Conservation (phyloP, 805 yeast genomes). For the Clavispora fructus region DNA sequence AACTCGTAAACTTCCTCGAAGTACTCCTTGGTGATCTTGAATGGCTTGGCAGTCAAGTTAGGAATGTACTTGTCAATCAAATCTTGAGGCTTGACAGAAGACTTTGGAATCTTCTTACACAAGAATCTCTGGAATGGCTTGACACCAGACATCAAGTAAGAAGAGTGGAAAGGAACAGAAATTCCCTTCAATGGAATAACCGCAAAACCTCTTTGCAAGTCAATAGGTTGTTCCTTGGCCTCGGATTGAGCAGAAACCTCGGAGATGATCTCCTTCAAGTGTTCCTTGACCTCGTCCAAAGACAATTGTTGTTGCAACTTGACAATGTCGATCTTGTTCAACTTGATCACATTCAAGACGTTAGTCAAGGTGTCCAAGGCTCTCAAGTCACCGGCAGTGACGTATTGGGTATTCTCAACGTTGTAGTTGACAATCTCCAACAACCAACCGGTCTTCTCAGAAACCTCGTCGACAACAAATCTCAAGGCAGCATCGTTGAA, state of each 20-base stretch:
- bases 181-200: slow-evolving; percentile 97
- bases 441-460: slow-evolving; percentile 83
- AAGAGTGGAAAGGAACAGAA: slow-evolving; percentile 99
- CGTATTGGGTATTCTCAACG: slow-evolving; percentile 97
- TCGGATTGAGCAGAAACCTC: slow-evolving; percentile 77
- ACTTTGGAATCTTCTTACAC: slow-evolving; percentile 90
- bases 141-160: slow-evolving; percentile 97
- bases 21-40: slow-evolving; percentile 91
- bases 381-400: slow-evolving; percentile 97
- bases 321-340: slow-evolving; percentile 90
- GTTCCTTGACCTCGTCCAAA: slow-evolving; percentile 83
- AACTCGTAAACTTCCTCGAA: slow-evolving; percentile 92
- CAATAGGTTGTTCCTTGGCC: slow-evolving; percentile 95
- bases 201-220: slow-evolving; percentile 95
- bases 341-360: slow-evolving; percentile 86
- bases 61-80: slow-evolving; percentile 96
- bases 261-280: slow-evolving; percentile 78
- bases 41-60: slow-evolving; percentile 96
- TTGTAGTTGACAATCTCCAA: slow-evolving; percentile 97
- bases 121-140: slow-evolving; percentile 98
- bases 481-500: slow-evolving; percentile 91
- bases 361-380: slow-evolving; percentile 90
- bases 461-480: slow-evolving; percentile 87
- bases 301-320: slow-evolving; percentile 79
- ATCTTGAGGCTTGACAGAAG: slow-evolving; percentile 91